Evolutionary conservation across 148 eudicot species (phyloP).

Genomic region (Rhododendron molle): DNA sequence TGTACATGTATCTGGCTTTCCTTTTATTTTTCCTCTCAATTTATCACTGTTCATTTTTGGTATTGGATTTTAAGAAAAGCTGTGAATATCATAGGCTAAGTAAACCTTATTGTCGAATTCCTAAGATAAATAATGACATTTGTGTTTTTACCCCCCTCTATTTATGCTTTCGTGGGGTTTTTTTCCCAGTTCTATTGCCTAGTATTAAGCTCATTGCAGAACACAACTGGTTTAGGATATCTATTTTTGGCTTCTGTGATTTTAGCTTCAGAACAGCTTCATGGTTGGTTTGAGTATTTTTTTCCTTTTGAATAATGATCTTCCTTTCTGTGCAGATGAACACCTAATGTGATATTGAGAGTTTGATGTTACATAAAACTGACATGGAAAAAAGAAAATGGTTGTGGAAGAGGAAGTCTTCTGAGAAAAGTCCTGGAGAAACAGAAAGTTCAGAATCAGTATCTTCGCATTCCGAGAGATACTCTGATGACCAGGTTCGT

Average conservation of each 20-base stretch:
- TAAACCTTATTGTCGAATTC: not conserved
- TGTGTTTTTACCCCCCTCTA: not conserved
- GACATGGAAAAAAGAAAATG: slow-evolving; percentile 68
- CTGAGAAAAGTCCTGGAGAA: slow-evolving; percentile 62
- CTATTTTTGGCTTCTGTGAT: not conserved
- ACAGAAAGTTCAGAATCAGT: slow-evolving; percentile 60
- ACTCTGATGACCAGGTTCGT: slow-evolving; percentile 69
- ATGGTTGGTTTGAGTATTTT: not conserved
- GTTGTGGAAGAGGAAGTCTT: slow-evolving; percentile 69
- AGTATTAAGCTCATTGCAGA: not conserved
- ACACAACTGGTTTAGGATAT: not conserved
- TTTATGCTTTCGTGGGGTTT: not conserved
- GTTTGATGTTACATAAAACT: not conserved
- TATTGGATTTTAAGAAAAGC: slow-evolving; percentile 28
- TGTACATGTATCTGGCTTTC: not conserved
- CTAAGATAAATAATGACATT: not conserved
- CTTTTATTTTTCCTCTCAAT: not conserved
- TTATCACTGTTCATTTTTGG: not conserved
- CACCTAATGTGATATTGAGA: slow-evolving; percentile 5
- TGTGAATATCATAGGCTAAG: slow-evolving; percentile 8
- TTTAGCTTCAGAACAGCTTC: not conserved
- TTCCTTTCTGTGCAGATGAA: slow-evolving; percentile 11
- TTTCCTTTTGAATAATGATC: not conserved
- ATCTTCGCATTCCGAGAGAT: slow-evolving; percentile 65
- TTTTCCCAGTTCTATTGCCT: not conserved